Conservation (phyloP, 208 protist species). For the Acanthamoeba sp. region DNA sequence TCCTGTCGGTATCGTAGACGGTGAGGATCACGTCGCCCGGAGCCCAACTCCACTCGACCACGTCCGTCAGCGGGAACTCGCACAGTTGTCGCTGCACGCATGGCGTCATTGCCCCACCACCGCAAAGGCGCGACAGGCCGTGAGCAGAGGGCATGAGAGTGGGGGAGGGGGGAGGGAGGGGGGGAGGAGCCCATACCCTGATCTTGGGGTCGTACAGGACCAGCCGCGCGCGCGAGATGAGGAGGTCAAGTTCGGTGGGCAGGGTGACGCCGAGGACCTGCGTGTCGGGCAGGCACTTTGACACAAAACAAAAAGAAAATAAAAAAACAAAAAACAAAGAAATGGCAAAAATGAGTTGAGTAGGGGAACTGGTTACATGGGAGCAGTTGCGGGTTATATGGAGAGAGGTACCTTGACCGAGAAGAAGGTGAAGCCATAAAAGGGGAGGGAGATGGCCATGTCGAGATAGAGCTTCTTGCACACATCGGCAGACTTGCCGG, state of each 20-base stretch:
- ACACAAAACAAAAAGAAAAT: background rate
- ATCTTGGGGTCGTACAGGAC: background rate
- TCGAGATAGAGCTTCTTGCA: constrained; percentile 27
- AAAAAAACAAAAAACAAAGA: background rate
- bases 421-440: constrained; percentile 25
- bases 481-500: background rate
- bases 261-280: background rate
- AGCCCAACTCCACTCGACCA: background rate
- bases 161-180: no score
- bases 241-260: background rate
- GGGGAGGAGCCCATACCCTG: no score
- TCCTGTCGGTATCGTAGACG: background rate
- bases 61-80: background rate
- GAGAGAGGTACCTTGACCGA: background rate
- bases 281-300: background rate
- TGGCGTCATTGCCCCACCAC: no score
- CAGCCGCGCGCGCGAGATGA: background rate
- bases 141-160: no score
- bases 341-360: background rate
- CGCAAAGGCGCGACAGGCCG: no score
- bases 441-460: background rate
- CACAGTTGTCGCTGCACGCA: background rate
- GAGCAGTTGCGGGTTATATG: no score
- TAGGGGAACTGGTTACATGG: no score
- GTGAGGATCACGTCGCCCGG: background rate